Conservation (phyloP, 176 grass and related monocot genomes). For the Triticum timopheevii region DNA sequence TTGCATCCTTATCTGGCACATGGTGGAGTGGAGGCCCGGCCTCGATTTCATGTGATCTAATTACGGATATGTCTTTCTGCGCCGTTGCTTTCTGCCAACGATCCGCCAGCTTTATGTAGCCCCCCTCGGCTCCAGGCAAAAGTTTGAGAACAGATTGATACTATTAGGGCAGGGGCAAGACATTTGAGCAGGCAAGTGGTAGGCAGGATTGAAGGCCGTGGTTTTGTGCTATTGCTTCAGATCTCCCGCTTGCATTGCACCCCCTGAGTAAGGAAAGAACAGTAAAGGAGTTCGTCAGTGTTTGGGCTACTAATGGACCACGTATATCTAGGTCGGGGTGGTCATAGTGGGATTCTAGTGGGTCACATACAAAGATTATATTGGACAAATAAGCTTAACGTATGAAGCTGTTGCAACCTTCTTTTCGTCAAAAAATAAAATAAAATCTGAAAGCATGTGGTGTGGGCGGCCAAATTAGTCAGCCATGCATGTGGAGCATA, state of each 20-base stretch:
- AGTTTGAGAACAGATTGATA: background rate
- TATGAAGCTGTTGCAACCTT: background rate
- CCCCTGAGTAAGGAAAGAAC: slow-evolving; percentile 2
- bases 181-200: background rate
- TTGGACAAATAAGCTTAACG: background rate
- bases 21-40: slow-evolving; percentile 34
- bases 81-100: slow-evolving; percentile 4
- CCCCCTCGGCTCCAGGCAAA: background rate
- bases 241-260: background rate
- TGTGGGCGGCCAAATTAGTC: slow-evolving; percentile 5
- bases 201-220: background rate
- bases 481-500: too few species aligned
- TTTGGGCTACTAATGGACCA: too few species aligned
- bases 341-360: background rate
- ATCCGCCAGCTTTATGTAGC: background rate
- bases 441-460: slow-evolving; percentile 18
- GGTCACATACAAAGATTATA: background rate
- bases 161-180: background rate
- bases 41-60: slow-evolving; percentile 38
- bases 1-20: slow-evolving; percentile 15
- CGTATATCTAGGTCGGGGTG: too few species aligned
- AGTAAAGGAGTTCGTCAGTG: background rate
- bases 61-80: background rate
- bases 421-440: too few species aligned
- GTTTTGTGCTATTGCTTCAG: background rate